These are phyloP conservation scores for Marchantia paleacea DNA, from an alignment of 225 moss, liverwort and hornwort species.

Conservation along the genomic window DNA sequence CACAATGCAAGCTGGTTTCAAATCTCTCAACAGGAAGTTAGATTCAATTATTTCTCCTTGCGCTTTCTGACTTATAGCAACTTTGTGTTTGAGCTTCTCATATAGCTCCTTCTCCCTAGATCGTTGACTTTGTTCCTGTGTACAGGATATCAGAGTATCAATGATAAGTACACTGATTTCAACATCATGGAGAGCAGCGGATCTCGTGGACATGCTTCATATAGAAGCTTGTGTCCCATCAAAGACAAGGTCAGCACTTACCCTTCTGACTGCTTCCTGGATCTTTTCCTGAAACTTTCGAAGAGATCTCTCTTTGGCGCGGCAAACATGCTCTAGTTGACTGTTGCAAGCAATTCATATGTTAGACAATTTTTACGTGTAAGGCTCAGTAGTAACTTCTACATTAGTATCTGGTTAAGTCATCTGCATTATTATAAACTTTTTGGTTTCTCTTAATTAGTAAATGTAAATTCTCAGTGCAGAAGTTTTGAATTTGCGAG, in stretches of 20 bases:
- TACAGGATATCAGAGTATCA: background rate
- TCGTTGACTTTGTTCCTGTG: slow-evolving; percentile 76
- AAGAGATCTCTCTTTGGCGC: slow-evolving; percentile 82
- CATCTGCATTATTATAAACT: too few relatives aligned
- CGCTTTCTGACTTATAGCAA: slow-evolving; percentile 69
- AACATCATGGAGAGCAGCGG: background rate
- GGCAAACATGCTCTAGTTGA: slow-evolving; percentile 82
- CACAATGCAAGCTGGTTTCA: slow-evolving; percentile 88
- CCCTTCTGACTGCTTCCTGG: slow-evolving; percentile 74
- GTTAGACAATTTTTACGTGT: background rate
- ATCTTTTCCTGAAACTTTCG: slow-evolving; percentile 95
- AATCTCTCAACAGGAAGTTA: slow-evolving; percentile 78
- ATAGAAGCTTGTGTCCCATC: background rate
- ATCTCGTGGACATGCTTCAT: background rate
- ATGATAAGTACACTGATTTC: background rate
- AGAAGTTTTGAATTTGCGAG: too few relatives aligned
- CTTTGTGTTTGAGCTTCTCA: slow-evolving; percentile 85
- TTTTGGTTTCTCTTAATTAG: too few relatives aligned
- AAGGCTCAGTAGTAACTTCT: background rate
- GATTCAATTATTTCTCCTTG: slow-evolving; percentile 80
- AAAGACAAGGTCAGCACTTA: slow-evolving; percentile 25
- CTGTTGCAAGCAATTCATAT: slow-evolving; percentile 37
- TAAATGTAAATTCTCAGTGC: too few relatives aligned
- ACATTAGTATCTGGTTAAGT: too few relatives aligned
- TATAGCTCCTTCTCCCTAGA: slow-evolving; percentile 74